These are phyloP conservation scores for Saitozyma sp. DNA, from an alignment of 768 basidiomycete genomes.

Conservation along the genomic window DNA sequence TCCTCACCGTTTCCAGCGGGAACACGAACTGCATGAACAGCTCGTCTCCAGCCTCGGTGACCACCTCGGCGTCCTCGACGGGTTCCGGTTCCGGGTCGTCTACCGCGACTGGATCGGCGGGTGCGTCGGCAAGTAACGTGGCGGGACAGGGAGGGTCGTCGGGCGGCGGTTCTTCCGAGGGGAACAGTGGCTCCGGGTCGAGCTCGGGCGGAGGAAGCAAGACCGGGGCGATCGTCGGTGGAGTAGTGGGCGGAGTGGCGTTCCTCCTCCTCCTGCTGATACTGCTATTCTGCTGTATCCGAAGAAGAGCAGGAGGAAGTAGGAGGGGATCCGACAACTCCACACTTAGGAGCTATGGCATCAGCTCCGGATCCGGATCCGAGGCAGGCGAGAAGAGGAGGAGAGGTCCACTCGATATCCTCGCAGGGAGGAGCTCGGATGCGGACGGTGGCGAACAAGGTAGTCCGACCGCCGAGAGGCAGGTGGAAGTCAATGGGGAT, in stretches of 20 bases:
- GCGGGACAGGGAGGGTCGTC: constrained; percentile 2
- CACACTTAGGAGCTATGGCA: constrained; percentile 5
- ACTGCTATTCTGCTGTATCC: constrained; percentile 45
- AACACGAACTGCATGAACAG: constrained; percentile 34
- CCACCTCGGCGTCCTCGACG: constrained; percentile 13
- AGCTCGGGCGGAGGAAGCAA: constrained; percentile 2
- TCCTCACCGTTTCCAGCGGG: constrained; percentile 39
- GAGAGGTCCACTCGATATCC: constrained; percentile 2
- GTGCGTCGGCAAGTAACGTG: constrained; percentile 15
- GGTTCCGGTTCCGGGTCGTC: constrained; percentile 5
- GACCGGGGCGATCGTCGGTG: constrained; percentile 48
- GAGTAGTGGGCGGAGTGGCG: constrained; percentile 50
- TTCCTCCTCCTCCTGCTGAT: constrained; percentile 49
- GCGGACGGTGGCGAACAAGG: background rate
- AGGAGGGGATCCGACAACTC: constrained; percentile 15
- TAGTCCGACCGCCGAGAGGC: background rate
- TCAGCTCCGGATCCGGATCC: constrained; percentile 19
- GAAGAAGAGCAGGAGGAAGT: constrained; percentile 27
- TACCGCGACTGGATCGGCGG: constrained; percentile 10
- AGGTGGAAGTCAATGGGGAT: constrained; percentile 10
- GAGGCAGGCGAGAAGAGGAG: constrained; percentile 5
- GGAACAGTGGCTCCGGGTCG: background rate
- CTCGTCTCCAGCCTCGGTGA: constrained; percentile 21
- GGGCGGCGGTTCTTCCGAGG: constrained; percentile 1
- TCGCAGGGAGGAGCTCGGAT: background rate